These are phyloP conservation scores for Rhodomyrtus psidioides DNA, from an alignment of 441 rosid genomes.

Conservation along the genomic window DNA sequence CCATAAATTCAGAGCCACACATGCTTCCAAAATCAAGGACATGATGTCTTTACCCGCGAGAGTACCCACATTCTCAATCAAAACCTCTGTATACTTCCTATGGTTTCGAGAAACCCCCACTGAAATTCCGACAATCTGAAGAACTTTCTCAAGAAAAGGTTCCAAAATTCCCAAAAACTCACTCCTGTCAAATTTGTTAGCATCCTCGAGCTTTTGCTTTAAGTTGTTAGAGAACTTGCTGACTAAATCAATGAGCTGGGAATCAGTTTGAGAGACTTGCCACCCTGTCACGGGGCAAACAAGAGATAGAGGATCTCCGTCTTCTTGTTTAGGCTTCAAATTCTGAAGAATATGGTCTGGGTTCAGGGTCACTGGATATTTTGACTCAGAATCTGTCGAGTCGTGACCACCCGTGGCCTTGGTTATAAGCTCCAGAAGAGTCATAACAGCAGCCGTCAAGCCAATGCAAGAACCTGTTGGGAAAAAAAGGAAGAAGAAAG, in stretches of 20 bases:
- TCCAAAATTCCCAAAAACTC: constrained; percentile 41
- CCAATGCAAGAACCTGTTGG: not conserved
- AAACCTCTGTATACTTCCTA: constrained; percentile 9
- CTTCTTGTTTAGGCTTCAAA: constrained; percentile 58
- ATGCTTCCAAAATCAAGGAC: constrained; percentile 63
- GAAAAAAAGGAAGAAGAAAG: not conserved
- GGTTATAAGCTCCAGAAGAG: constrained; percentile 71
- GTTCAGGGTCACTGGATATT: constrained; percentile 53
- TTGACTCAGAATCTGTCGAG: constrained; percentile 20
- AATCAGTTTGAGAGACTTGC: constrained; percentile 43
- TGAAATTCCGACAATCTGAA: constrained; percentile 25
- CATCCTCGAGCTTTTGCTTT: constrained; percentile 48
- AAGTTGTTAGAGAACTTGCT: constrained; percentile 45
- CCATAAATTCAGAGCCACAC: constrained; percentile 55
- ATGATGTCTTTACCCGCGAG: constrained; percentile 45
- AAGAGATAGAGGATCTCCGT: constrained; percentile 32
- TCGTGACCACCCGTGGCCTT: constrained; percentile 35
- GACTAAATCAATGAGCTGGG: constrained; percentile 32
- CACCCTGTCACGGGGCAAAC: constrained; percentile 53
- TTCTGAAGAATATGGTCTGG: constrained; percentile 38
- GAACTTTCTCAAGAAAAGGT: constrained; percentile 45
- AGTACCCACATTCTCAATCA: constrained; percentile 39
- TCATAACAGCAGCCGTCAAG: constrained; percentile 31
- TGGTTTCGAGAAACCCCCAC: constrained; percentile 19
- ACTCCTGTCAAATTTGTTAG: constrained; percentile 30